phyloP scores from a whole-genome alignment of 208 protist species.

The Crithidia fasciculata region DNA sequence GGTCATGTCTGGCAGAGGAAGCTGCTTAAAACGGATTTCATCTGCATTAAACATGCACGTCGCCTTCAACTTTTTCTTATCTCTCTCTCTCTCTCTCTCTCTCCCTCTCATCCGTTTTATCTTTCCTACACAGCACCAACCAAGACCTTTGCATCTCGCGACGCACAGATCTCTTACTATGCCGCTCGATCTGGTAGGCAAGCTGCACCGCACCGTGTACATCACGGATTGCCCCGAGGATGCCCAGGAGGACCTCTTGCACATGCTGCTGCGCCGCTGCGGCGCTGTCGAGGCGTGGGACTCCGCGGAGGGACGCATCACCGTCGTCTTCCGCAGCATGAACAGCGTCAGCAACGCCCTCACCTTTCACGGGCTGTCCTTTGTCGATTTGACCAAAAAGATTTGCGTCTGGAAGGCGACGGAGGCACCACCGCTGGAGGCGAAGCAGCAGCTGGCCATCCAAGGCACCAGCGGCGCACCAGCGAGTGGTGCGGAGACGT shows the following conservation, averaged over 20 bases:
- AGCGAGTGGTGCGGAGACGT: not conserved
- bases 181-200: constrained; percentile 84
- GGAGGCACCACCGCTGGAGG: constrained; percentile 63
- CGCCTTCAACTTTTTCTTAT: too few species aligned
- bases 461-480: not conserved
- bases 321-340: constrained; percentile 77
- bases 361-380: constrained; percentile 76
- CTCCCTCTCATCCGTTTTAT: not conserved
- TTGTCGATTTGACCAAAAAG: constrained; percentile 65
- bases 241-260: constrained; percentile 73
- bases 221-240: constrained; percentile 60
- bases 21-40: too few species aligned
- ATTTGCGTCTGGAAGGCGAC: constrained; percentile 81
- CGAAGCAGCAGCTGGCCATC: constrained; percentile 71
- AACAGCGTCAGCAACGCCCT: constrained; percentile 88
- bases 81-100: constrained; percentile 7
- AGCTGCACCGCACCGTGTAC: constrained; percentile 89
- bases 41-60: too few species aligned
- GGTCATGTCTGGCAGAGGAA: too few species aligned
- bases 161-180: constrained; percentile 22
- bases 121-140: not conserved
- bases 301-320: constrained; percentile 51
- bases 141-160: too few species aligned
- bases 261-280: constrained; percentile 70
- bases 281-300: constrained; percentile 86